A percentile compares a stretch with the other conserved stretches of the same genome.
Evolutionary conservation across 306 rosid genomes (phyloP).

Genomic region (Trifolium repens): DNA sequence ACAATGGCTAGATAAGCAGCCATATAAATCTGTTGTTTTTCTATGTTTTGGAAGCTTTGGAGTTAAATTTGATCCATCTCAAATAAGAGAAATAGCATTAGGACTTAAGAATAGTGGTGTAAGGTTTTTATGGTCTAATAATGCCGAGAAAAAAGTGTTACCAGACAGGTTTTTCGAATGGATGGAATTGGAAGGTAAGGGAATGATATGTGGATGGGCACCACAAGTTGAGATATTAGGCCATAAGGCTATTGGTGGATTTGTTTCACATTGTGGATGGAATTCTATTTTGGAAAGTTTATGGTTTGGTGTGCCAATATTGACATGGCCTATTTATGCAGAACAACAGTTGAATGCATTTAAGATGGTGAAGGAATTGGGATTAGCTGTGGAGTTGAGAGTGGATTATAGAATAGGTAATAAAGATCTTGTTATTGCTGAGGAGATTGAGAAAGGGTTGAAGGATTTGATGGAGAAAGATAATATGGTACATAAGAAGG

Average conservation of each 20-base stretch:
- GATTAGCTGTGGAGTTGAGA: conserved; percentile 53
- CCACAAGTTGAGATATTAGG: conserved; percentile 64
- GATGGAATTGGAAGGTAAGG: conserved; percentile 50
- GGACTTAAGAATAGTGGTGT: conserved; percentile 55
- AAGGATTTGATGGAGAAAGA: conserved; percentile 51
- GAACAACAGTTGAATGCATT: conserved; percentile 73
- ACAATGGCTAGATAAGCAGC: conserved; percentile 66
- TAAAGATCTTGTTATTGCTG: conserved; percentile 53
- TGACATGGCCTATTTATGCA: conserved; percentile 75
- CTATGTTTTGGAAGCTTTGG: conserved; percentile 76
- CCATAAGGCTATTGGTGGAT: conserved; percentile 58
- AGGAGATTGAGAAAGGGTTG: conserved; percentile 58
- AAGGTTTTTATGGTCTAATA: conserved; percentile 61
- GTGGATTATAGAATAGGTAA: conserved; percentile 47
- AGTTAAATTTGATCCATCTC: conserved; percentile 49
- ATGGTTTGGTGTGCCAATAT: conserved; percentile 71
- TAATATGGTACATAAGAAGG: conserved; percentile 48
- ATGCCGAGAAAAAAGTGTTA: conserved; percentile 32
- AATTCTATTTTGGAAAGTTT: conserved; percentile 69
- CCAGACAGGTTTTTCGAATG: conserved; percentile 65
- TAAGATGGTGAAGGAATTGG: conserved; percentile 51
- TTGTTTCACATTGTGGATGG: conserved; percentile 78
- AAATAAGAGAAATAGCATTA: conserved; percentile 60
- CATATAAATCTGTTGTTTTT: conserved; percentile 55
- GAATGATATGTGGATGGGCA: conserved; percentile 69